Evolutionary conservation across 2,329 filamentous ascomycete genomes (phyloP).

Genomic region (Exophiala mesophila): DNA sequence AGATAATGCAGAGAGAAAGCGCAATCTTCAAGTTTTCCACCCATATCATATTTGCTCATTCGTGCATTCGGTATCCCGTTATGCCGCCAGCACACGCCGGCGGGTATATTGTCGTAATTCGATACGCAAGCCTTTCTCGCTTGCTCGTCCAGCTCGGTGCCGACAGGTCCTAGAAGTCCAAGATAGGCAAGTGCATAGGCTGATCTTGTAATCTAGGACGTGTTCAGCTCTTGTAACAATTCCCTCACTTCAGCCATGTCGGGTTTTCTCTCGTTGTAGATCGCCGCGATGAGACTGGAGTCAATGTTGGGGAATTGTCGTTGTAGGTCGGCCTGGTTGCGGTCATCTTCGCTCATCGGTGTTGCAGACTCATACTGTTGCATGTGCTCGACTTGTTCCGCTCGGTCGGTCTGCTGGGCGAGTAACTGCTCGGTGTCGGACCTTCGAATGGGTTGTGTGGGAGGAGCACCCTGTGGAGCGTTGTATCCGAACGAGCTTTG

Average conservation of each 20-base stretch:
- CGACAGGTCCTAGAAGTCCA: too few species aligned
- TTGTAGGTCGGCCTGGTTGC: constrained; percentile 23
- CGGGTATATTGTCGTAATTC: too few species aligned
- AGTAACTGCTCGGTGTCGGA: constrained; percentile 23
- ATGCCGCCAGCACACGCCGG: too few species aligned
- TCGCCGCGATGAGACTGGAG: constrained; percentile 26
- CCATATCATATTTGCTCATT: too few species aligned
- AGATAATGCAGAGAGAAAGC: too few species aligned
- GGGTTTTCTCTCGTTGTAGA: constrained; percentile 24
- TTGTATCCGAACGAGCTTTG: neutral
- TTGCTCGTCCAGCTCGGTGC: too few species aligned
- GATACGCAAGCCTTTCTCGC: too few species aligned
- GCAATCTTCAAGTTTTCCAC: too few species aligned
- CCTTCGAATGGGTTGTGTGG: constrained; percentile 14
- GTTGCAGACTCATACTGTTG: constrained; percentile 25
- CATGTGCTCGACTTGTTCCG: constrained; percentile 26
- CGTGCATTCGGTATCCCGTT: too few species aligned
- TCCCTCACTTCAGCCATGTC: constrained; percentile 24
- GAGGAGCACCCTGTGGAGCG: constrained; percentile 3
- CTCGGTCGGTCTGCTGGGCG: constrained; percentile 19
- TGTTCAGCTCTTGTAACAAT: constrained; percentile 26
- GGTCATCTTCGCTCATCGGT: constrained; percentile 22
- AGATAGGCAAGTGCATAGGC: too few species aligned
- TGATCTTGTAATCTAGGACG: too few species aligned
- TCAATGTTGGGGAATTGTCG: constrained; percentile 28